These are phyloP conservation scores for Neocucurbitaria cava DNA, from an alignment of 2,329 filamentous ascomycete genomes.

Conservation along the genomic window DNA sequence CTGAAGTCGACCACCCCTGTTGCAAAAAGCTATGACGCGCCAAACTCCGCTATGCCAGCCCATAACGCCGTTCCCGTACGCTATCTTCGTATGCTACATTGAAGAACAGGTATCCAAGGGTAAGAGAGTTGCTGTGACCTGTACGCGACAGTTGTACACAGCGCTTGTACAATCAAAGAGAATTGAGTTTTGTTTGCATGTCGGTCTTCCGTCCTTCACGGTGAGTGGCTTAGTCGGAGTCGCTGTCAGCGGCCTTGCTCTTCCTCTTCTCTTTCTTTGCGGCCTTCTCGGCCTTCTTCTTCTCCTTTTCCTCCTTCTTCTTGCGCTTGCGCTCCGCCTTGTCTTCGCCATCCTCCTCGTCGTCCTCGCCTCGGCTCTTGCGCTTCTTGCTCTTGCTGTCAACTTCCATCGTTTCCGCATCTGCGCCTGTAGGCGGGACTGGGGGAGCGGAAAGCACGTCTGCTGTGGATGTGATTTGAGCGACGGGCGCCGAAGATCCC, in stretches of 20 bases:
- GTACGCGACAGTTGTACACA: conserved; percentile 26
- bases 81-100: conserved; percentile 47
- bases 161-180: conserved; percentile 19
- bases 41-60: conserved; percentile 43
- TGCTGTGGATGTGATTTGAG: conserved; percentile 40
- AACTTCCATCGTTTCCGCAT: conserved; percentile 45
- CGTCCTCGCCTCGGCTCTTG: conserved; percentile 57
- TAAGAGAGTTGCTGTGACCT: conserved; percentile 30
- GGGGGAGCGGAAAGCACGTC: conserved; percentile 48
- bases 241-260: conserved; percentile 39
- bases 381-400: conserved; percentile 52
- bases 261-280: conserved; percentile 44
- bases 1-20: conserved; percentile 31
- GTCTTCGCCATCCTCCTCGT: conserved; percentile 55
- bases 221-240: conserved; percentile 37
- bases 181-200: conserved; percentile 16
- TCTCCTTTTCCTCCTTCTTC: conserved; percentile 74
- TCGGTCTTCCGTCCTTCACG: conserved; percentile 23
- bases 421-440: conserved; percentile 47
- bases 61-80: conserved; percentile 42
- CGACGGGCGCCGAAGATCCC: conserved; percentile 31
- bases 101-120: conserved; percentile 38
- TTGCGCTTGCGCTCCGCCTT: conserved; percentile 63
- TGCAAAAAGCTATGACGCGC: conserved; percentile 36
- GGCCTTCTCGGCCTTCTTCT: conserved; percentile 39